Evolutionary conservation across 1,139 yeast species (phyloP).

Genomic region (Debaryomyces singareniensis): DNA sequence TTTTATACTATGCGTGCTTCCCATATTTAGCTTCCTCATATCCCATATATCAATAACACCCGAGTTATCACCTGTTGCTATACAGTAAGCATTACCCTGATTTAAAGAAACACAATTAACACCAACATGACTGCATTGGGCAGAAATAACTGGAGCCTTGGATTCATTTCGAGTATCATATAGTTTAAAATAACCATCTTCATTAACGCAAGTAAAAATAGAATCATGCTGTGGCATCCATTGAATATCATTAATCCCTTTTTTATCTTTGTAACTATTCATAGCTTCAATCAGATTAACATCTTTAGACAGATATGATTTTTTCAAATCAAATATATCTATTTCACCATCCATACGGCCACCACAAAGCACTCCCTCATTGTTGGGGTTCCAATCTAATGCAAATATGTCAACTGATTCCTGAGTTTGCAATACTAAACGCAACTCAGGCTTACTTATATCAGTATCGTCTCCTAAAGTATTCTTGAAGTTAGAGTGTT

Average conservation of each 20-base stretch:
- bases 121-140: conserved; percentile 35
- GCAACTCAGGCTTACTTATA: conserved; percentile 26
- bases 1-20: conserved; percentile 13
- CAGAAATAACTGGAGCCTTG: conserved; percentile 12
- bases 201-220: conserved; percentile 53
- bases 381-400: conserved; percentile 38
- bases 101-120: conserved; percentile 66
- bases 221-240: conserved; percentile 59
- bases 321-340: conserved; percentile 27
- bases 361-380: conserved; percentile 28
- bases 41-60: conserved; percentile 68
- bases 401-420: conserved; percentile 31
- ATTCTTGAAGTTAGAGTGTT: conserved; percentile 39
- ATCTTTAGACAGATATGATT: conserved; percentile 12
- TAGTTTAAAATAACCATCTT: conserved; percentile 40
- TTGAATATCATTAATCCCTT: conserved; percentile 55
- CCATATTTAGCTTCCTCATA: conserved; percentile 41
- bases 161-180: conserved; percentile 41
- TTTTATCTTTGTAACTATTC: conserved; percentile 9
- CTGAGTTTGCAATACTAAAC: conserved; percentile 9
- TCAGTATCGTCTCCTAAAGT: conserved; percentile 21
- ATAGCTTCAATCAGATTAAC: conserved; percentile 6
- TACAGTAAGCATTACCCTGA: conserved; percentile 40
- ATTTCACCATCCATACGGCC: conserved; percentile 34
- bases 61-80: conserved; percentile 67